These are phyloP conservation scores for Hymenoscyphus fraxineus DNA, from an alignment of 2,329 filamentous ascomycete species.

Conservation along the genomic window DNA sequence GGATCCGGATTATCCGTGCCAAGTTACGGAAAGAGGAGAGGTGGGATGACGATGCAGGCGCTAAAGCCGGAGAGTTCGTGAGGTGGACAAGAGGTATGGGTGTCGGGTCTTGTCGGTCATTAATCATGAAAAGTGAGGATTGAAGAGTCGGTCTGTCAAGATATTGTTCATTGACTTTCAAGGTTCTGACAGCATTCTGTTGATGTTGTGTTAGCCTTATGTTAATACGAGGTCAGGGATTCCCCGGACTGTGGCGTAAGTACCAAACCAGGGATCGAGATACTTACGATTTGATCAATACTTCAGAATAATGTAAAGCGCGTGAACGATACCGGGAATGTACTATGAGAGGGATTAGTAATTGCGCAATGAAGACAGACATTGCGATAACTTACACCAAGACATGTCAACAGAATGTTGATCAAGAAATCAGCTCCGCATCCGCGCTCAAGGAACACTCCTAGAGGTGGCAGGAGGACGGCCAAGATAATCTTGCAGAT, in stretches of 20 bases:
- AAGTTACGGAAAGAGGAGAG: constrained; percentile 11
- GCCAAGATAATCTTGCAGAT: constrained; percentile 83
- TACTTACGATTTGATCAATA: constrained; percentile 52
- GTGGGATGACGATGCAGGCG: constrained; percentile 14
- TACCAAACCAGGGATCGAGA: not conserved
- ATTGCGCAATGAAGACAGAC: not conserved
- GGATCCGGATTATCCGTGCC: constrained; percentile 22
- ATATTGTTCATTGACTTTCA: not conserved
- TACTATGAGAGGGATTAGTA: constrained; percentile 1
- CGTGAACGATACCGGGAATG: constrained; percentile 14
- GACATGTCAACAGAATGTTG: constrained; percentile 83
- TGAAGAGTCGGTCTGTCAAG: not conserved
- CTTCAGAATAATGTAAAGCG: constrained; percentile 70
- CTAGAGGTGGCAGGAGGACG: constrained; percentile 82
- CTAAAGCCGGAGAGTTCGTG: constrained; percentile 16
- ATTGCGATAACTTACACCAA: constrained; percentile 60
- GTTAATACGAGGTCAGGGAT: not conserved
- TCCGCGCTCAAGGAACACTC: constrained; percentile 89
- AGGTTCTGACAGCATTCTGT: not conserved
- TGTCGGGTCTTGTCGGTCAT: constrained; percentile 18
- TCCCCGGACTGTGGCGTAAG: constrained; percentile 2
- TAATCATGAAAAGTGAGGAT: not conserved
- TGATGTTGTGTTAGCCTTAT: not conserved
- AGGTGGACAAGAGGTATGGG: constrained; percentile 13
- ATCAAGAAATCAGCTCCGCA: constrained; percentile 85